Percentiles rank a stretch among this genome's conserved stretches.
Conservation (phyloP, 345 rosid genomes). For the Eucalyptus erythrocorys region DNA sequence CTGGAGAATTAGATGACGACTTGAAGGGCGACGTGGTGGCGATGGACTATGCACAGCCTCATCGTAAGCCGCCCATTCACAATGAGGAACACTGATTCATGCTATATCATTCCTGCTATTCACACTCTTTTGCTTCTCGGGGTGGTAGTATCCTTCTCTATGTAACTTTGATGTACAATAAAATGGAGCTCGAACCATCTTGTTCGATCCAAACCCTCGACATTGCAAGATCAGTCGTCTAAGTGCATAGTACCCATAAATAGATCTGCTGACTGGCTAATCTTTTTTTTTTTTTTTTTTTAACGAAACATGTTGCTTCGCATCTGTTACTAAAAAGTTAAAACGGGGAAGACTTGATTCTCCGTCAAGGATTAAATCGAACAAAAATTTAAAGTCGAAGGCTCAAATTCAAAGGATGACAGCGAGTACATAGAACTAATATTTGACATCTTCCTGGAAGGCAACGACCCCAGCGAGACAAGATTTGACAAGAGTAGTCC, state of each 20-base stretch:
- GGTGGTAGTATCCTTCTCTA: not conserved
- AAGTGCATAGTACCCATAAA: not conserved
- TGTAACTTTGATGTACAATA: not conserved
- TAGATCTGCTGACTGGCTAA: not conserved
- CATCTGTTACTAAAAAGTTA: not conserved
- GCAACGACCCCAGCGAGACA: not conserved
- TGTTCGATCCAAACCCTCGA: not conserved
- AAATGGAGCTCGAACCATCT: not conserved
- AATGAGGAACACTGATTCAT: conserved; percentile 39
- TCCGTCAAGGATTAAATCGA: not conserved
- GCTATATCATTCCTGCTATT: not conserved
- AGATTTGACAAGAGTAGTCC: not conserved
- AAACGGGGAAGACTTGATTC: not conserved
- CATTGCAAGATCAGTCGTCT: not conserved
- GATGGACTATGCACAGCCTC: conserved; percentile 88
- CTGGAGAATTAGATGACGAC: conserved; percentile 8
- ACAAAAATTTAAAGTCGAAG: not conserved
- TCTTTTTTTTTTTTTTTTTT: no score
- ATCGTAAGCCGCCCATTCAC: conserved; percentile 90
- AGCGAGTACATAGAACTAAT: not conserved
- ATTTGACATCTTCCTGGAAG: not conserved
- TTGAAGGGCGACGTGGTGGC: conserved; percentile 31
- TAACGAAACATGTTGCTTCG: not conserved
- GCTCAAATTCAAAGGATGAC: not conserved
- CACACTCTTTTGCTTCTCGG: not conserved